Base-by-base conservation (phyloP, 331 rosid genomes). In the Phaseolus coccineus region DNA sequence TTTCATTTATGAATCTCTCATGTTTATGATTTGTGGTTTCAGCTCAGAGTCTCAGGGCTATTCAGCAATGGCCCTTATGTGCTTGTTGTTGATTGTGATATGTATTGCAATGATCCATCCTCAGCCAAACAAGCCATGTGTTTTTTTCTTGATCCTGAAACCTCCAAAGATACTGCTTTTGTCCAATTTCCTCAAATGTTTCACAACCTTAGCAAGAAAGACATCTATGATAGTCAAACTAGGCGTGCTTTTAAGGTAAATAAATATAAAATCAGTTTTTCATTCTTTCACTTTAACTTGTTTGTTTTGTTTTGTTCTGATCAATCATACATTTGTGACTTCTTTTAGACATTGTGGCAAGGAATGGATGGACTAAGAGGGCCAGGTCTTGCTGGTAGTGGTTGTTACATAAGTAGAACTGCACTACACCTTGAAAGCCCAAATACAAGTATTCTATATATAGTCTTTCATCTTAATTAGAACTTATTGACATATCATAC, bases 171-270 rank as follows among this genome's bases (percentile, higher is more conserved):
- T 37, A 51, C 68, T 73, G 85, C 87, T 9, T 83, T 83, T 77
- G 89, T 87, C 58, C 90, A 87, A 72, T 87, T 84, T 82, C 90
- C 87, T 56, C 90, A 87, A 78, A 69, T 87, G 80, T 84, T 84
- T 67, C 82, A 84, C 80, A 84, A 87, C 69, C 73, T 81, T 74
- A 84, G 90, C 70, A 87, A 81, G 56, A 87, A 87, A 69, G 90
- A 87, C 77, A 84, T 84, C 16, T 87, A 87, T 71, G 90, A 81
- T 16, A 71, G 24, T 35, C 90, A 84, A 74, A 13, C 66, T 13
- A 77, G 90, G 59, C 10, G 74, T 35, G 84, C 82, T 48, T 81
- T 73, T 61, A 81, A 51, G 84, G 90, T 86, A 39, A 39, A 39
- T 6, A 39, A 39, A 4, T 10, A 35, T 35, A 4, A 4, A 28